Base-by-base conservation (phyloP, 139 green algal species). In the Coelastrella sp. region DNA sequence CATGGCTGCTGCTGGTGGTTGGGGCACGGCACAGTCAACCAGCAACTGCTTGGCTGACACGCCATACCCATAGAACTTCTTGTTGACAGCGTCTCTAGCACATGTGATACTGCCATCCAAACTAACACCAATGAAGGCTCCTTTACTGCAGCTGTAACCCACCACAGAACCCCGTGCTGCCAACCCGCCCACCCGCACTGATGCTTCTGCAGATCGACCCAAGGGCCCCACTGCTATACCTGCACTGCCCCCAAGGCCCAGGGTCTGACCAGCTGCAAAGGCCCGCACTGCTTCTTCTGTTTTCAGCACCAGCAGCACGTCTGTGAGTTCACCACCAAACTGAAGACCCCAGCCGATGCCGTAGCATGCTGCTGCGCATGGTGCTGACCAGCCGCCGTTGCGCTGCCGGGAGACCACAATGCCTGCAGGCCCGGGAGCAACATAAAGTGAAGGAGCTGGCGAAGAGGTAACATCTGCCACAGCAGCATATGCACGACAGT, bases 291-390 rank as follows among this genome's bases (percentile, higher is more conserved):
- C 91, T 8, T 92, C 85, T 8, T 91, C 87, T 56, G 91, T 91
- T 70, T 76, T 78, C 17, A 92, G 91, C 49, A 97, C 95, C 61
- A 97, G 92, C 70, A 97, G 88, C 49, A 97, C 85, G 87, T 97
- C 95, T 60, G 93, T 92, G 8, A 96, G 93, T 87, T 86, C 90
- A n/a, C 91, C 88, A 20, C 91, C 91, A 10, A 93, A 24, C 84
- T 92, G 94, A 72, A 95, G 84, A 5, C 95, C 95, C 94, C 94
- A 96, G 49, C 95, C 95, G 22, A 94, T 22, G 65, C 92, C 92
- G 22, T 76, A 91, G 24, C 92, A 89, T 11, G 90, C 88, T 24
- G 94, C 72, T 20, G 94, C 93, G 25, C 92, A 96, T 8, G 95
- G 95, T n/a, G 87, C 75, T 68, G 93, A 95, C 94, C 94, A 96